Evolutionary conservation across 129 eudicot species (phyloP), one percentile per base, ranked within the genome.

Genomic region (Tagetes erecta): DNA sequence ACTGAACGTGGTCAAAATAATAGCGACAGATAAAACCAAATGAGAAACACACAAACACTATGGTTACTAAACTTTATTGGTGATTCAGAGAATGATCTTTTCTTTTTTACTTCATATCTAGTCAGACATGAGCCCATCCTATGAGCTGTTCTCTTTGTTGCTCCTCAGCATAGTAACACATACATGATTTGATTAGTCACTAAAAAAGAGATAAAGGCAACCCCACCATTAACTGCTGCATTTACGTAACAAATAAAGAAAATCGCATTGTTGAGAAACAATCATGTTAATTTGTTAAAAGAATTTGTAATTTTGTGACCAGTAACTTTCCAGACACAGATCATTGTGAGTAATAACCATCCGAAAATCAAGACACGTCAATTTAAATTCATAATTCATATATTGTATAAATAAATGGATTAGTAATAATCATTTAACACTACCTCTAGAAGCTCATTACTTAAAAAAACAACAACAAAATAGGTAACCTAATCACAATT

Each of bases 361-460:
- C 35, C 2, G 42, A 60, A 57, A 57, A 57, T 47, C 52, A 20
- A 47, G 51, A 2, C 12, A 20, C 5, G 42, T 57, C 64, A n/a
- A 27, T 12, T 31, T 8, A 30, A 5, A 30, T 30, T 30, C 36
- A 0, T 1, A 57, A 31, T 30, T 27, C 30, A 6, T 57, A 30
- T 6, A 34, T 12, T 8, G 4, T 11, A 34, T 11, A 60, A 36
- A 62, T 45, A 62, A 36, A 62, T 11, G 45, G 67, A 36, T 64
- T 38, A n/a, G 12, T 27, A 64, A 64, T 12, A 64, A 13, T 64
- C 49, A 38, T 64, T 38, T 1, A 8, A 64, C 5, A 38, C 20
- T 64, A 64, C 68, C 14, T 60, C 12, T 2, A 38, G 40, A 37
- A 64, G n/a, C 68, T 39, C 4, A 64, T 64, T 64, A 38, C 68